phyloP scores from a whole-genome alignment of 208 protist genomes.

The Acanthamoeba triangularis region DNA sequence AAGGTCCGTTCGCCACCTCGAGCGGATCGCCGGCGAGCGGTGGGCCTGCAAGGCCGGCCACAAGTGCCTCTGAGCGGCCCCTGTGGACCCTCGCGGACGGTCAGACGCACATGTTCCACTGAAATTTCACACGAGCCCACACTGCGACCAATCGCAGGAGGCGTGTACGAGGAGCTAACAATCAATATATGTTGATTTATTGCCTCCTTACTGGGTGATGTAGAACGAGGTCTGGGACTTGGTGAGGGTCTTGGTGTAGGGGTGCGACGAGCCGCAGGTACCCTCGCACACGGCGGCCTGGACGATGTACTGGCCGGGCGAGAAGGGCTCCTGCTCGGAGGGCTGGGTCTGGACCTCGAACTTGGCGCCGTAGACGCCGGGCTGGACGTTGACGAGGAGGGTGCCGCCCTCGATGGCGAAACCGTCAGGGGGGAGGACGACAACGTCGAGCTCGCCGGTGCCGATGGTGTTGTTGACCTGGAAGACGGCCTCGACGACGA shows the following conservation, averaged over 20 bases:
- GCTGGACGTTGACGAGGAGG: conserved; percentile 66
- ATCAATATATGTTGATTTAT: too few relatives aligned
- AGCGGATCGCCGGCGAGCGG: not conserved
- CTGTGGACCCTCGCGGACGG: too few relatives aligned
- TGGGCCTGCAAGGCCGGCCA: not conserved
- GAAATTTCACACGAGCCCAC: too few relatives aligned
- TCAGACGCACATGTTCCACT: too few relatives aligned
- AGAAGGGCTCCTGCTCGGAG: conserved; percentile 76
- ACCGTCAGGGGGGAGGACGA: conserved; percentile 64
- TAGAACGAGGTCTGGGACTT: conserved; percentile 65
- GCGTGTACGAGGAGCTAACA: too few relatives aligned
- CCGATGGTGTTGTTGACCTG: conserved; percentile 79
- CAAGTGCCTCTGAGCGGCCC: not conserved
- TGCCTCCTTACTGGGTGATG: conserved; percentile 71
- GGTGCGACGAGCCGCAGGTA: conserved; percentile 81
- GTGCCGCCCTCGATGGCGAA: conserved; percentile 68
- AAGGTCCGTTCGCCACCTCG: not conserved
- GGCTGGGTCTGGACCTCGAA: conserved; percentile 79
- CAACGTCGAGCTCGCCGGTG: conserved; percentile 82
- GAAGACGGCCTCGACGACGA: conserved; percentile 71
- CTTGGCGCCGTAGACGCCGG: conserved; percentile 73
- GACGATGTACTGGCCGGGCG: conserved; percentile 80
- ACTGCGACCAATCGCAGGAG: too few relatives aligned
- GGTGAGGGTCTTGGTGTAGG: conserved; percentile 77
- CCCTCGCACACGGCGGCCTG: conserved; percentile 82